Base-by-base conservation (phyloP, 2,329 filamentous ascomycete genomes). In the Hymenoscyphus fraxineus region DNA sequence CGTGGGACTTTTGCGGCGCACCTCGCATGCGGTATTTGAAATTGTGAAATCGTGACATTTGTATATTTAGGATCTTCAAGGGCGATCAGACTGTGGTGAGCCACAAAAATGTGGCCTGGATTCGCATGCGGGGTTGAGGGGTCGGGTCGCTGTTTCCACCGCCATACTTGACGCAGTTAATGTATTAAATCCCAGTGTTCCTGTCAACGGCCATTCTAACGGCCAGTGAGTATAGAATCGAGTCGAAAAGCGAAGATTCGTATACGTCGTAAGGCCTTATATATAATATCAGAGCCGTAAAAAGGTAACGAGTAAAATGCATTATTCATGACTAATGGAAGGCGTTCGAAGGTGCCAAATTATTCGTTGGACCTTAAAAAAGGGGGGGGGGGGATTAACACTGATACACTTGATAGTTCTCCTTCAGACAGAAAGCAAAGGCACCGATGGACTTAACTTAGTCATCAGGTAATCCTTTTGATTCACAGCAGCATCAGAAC, bases 151-250 rank as follows among this genome's bases (percentile, higher is more conserved):
- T 51, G 44, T 51, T 47, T 54, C 47, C 47, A 27, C 47, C 47
- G 47, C 19, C 55, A 58, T 39, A 58, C 55, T 38, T 58, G 55
- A 58, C 22, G 55, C 55, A 58, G n/a, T 58, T 39, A 58, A 58
- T 58, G 55, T n/a, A 35, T 58, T 58, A 39, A 39, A 58, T 54
- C 9, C 31, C 35, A 39, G 16, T 27, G 22, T 58, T 39, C 22
- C 31, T 56, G n/a, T 56, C 54, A 56, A 6, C 54, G 13, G 35
- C 35, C 35, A 35, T 12, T 19, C 22, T 10, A 54, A 54, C 10
- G 22, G 9, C 47, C 47, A 54, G 3, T 54, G 47, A 27, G 47
- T 13, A 19, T 27, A 4, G 47, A 54, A 27, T 27, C 3, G 19
- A 54, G 10, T 19, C 19, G 47, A 31, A 9, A 54, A 19, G 47